Conservation (phyloP, 371 early-diverging fungal species). For the Mucor circinelloides region DNA sequence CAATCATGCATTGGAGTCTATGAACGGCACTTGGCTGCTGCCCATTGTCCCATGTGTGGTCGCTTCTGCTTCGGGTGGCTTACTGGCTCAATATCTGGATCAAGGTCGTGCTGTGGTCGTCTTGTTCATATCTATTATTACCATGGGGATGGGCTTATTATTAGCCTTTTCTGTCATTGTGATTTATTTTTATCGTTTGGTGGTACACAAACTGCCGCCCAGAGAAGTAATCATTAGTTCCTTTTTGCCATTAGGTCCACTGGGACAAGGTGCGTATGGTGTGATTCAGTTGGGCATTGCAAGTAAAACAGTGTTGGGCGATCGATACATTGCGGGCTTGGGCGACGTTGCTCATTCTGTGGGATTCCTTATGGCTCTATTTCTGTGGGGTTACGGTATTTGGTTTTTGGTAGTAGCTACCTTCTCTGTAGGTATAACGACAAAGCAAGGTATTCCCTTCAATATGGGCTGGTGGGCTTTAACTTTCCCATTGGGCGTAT, state of each 20-base stretch:
- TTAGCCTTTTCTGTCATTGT: conserved; percentile 42
- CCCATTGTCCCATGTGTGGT: conserved; percentile 56
- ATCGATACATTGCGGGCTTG: conserved; percentile 11
- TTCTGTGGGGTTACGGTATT: conserved; percentile 51
- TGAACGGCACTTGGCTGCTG: conserved; percentile 49
- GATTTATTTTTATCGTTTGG: conserved; percentile 46
- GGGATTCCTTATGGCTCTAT: conserved; percentile 33
- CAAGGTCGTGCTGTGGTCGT: conserved; percentile 24
- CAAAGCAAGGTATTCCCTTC: conserved; percentile 39
- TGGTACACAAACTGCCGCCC: conserved; percentile 46
- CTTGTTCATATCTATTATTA: conserved; percentile 42
- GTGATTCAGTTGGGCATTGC: conserved; percentile 45
- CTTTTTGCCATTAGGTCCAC: conserved; percentile 42
- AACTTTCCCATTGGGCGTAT: conserved; percentile 53
- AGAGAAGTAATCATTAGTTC: conserved; percentile 48
- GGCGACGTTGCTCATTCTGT: conserved; percentile 21
- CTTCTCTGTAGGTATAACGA: conserved; percentile 28
- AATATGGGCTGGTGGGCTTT: conserved; percentile 62
- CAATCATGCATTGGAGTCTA: conserved; percentile 36
- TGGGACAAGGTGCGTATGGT: conserved; percentile 55
- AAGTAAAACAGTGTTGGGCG: conserved; percentile 29
- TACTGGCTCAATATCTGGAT: conserved; percentile 34
- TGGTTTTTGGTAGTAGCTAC: conserved; percentile 50
- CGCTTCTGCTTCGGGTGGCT: conserved; percentile 46
- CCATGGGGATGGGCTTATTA: conserved; percentile 51